Evolutionary conservation across 2,329 filamentous ascomycete genomes (phyloP), one percentile per base, ranked within the genome.

Genomic region (Pyrenophora tritici-repentis): DNA sequence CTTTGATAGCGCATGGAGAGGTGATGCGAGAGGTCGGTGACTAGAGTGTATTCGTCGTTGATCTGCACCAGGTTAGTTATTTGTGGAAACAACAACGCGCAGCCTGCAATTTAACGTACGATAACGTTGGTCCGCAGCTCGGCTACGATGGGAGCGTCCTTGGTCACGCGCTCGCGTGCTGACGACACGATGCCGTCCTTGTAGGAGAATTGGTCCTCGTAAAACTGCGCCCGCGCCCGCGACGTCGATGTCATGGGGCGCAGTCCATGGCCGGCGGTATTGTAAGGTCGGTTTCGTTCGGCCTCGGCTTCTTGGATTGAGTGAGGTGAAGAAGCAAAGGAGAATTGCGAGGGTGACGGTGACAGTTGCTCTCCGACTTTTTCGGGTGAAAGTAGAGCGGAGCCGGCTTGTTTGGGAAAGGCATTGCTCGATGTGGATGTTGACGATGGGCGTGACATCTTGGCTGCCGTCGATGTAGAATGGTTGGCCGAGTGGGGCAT

Each of bases 1-100:
- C 89, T 84, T 53, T 88, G 85, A 68, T 91, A 96, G 39, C 90
- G 84, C 53, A 83, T 81, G 1, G 90, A 88, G 13, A 96, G 79
- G 55, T 87, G 83, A 58, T 86, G 83, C 3, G 88, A 87, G 14
- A 96, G 79, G 64, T 89, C 85, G 9, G 85, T 88, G 42, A 91
- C 85, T 58, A 94, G 84, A 7, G 83, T 85, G 65, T 86, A 87
- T 63, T 92, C 87, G 67, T 93, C 88, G 59, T 86, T 83, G 64
- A 92, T 83, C 85, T 91, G 59, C 32, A 42, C 51, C 33, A 34
- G 53, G 59, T 70, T 56, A 70, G 63, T 53, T 56, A 42, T 47
- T 37, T 47, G 13, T 36, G 36, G 32, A 49, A 37, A 52, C 43
- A 40, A 52, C 52, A 42, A 53, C 54, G 38, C 39, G 46, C 35